phyloP scores from a whole-genome alignment of 371 early-diverging fungal species.

The Mortierella sp. region DNA sequence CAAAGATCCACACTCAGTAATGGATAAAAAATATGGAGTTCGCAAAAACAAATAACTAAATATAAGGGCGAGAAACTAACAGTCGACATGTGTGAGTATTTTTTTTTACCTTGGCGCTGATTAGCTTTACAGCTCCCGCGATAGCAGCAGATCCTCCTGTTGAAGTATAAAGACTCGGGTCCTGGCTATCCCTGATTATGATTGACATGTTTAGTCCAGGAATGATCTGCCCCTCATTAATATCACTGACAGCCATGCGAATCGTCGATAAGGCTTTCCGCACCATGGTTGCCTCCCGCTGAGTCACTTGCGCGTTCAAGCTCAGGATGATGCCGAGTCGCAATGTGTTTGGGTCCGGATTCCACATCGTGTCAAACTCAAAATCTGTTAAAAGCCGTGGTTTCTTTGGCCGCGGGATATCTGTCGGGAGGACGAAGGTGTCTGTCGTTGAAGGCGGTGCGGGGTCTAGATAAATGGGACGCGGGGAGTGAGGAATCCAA shows the following conservation, averaged over 20 bases:
- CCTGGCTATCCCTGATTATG: slow-evolving; percentile 26
- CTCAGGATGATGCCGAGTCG: slow-evolving; percentile 28
- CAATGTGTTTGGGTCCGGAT: slow-evolving; percentile 18
- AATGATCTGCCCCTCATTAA: slow-evolving; percentile 22
- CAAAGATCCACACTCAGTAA: not conserved
- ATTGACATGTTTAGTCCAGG: slow-evolving; percentile 27
- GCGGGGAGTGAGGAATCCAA: not conserved
- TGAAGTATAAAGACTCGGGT: slow-evolving; percentile 3
- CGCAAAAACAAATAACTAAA: not conserved
- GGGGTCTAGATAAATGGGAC: not conserved
- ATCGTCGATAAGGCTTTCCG: slow-evolving; percentile 33
- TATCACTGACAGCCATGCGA: slow-evolving; percentile 30
- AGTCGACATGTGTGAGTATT: too few species aligned
- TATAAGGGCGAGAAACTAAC: not conserved
- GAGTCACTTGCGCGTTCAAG: not conserved
- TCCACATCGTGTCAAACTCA: slow-evolving; percentile 31
- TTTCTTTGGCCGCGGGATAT: slow-evolving; percentile 1
- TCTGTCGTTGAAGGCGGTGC: not conserved
- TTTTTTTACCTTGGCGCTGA: slow-evolving; percentile 22
- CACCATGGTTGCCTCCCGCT: not conserved
- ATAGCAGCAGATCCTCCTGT: slow-evolving; percentile 26
- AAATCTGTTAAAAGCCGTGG: slow-evolving; percentile 22
- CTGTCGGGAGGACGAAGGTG: slow-evolving; percentile 3
- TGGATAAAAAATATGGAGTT: not conserved
- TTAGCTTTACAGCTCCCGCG: slow-evolving; percentile 17